These are phyloP conservation scores for Yamadazyma olivae DNA, from an alignment of 805 yeast genomes.

Conservation along the genomic window DNA sequence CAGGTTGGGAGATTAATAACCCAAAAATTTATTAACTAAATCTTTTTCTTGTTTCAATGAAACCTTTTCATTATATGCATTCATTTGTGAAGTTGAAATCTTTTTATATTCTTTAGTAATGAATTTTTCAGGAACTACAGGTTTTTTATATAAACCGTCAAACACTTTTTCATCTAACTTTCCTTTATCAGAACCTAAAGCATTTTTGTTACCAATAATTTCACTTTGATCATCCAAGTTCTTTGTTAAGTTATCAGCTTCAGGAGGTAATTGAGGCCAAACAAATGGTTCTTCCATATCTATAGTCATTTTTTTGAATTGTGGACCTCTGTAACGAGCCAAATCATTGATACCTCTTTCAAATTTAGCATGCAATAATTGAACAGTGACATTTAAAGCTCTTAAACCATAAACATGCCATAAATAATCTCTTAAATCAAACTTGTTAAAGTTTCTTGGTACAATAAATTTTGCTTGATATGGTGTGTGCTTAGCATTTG, in stretches of 20 bases:
- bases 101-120: slow-evolving; percentile 26
- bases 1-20: slow-evolving; percentile 16
- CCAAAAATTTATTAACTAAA: slow-evolving; percentile 27
- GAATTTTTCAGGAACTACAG: slow-evolving; percentile 37
- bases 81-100: slow-evolving; percentile 19
- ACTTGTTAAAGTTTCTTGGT: slow-evolving; percentile 88
- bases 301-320: slow-evolving; percentile 92
- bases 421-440: slow-evolving; percentile 91
- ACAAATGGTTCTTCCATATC: slow-evolving; percentile 94
- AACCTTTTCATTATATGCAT: slow-evolving; percentile 17
- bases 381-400: slow-evolving; percentile 85
- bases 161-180: slow-evolving; percentile 68
- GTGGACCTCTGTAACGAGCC: slow-evolving; percentile 75
- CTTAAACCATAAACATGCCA: slow-evolving; percentile 88
- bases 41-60: slow-evolving; percentile 26
- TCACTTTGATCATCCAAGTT: slow-evolving; percentile 45
- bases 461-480: slow-evolving; percentile 95
- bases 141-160: slow-evolving; percentile 62
- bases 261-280: slow-evolving; percentile 73
- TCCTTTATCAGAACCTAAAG: slow-evolving; percentile 61
- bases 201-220: slow-evolving; percentile 49
- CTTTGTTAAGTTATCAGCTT: slow-evolving; percentile 28
- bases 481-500: slow-evolving; percentile 96
- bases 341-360: slow-evolving; percentile 49
- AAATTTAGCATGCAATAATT: slow-evolving; percentile 71